Evolutionary conservation across 257 asterid species (phyloP).

Genomic region (Solanum medicagineum): DNA sequence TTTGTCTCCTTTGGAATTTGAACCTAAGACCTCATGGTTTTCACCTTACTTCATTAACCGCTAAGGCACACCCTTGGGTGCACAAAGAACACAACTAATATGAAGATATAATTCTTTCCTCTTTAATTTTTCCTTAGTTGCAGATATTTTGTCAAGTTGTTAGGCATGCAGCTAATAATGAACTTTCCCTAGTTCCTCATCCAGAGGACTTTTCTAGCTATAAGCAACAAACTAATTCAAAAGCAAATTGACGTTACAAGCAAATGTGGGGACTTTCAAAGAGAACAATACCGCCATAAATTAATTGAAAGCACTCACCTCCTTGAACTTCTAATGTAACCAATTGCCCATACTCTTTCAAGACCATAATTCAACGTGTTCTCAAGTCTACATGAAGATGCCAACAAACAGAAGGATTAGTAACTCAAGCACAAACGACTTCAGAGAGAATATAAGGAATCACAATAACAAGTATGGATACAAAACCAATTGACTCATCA

Average conservation of each 20-base stretch:
- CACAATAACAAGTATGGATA: background rate
- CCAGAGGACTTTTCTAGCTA: background rate
- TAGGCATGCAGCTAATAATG: background rate
- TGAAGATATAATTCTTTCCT: background rate
- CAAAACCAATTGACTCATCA: background rate
- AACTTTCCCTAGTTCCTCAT: background rate
- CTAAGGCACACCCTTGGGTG: background rate
- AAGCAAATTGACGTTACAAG: background rate
- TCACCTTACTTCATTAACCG: background rate
- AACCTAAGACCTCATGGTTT: background rate
- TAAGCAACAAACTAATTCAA: background rate
- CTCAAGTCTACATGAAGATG: constrained; percentile 58
- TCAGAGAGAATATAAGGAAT: background rate
- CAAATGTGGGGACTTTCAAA: background rate
- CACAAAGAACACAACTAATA: background rate
- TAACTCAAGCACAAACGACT: background rate
- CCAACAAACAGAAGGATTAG: background rate
- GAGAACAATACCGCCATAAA: background rate
- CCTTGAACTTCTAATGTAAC: constrained; percentile 83
- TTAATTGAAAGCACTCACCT: constrained; percentile 34
- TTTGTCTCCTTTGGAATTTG: background rate
- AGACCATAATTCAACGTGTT: constrained; percentile 94
- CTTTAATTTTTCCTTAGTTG: background rate
- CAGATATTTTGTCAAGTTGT: background rate
- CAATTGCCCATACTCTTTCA: constrained; percentile 98